Evolutionary conservation across 352 stramenopile species (phyloP), one percentile per base, ranked within the genome.

Genomic region (Phytophthora cactorum): DNA sequence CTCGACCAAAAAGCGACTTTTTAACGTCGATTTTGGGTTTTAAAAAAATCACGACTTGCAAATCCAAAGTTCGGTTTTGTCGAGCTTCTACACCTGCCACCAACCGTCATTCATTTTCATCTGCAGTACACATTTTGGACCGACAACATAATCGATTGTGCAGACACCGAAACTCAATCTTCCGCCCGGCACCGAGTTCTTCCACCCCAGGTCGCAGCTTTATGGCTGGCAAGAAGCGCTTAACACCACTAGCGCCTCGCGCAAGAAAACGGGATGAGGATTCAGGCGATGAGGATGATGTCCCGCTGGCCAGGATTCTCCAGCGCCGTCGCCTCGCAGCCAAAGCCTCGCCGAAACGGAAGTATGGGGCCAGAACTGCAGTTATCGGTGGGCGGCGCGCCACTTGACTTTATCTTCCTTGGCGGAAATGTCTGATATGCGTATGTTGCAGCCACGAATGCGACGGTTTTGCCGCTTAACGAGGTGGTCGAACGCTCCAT

Each of bases 401-500:
- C 67, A 63, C 57, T 66, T 72, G 52, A 66, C n/a, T 56, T 31
- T n/a, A 50, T 54, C 52, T 68, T 71, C 56, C 52, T 28, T 36
- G 1, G 15, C 12, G 28, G 17, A 31, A 41, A 28, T 38, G 1
- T 54, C 57, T 72, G 66, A 75, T 53, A 52, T 51, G 28, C 11
- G 61, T 61, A 11, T 66, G 32, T 31, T 59, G 17, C 52, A 72
- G 60, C 29, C 4, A 59, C 34, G 22, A 49, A 50, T 34, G 43
- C 12, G 52, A 36, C 17, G 12, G 15, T 39, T 28, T 58, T 46
- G 38, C 39, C 27, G 36, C 56, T 91, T 8, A 69, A 60, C 34
- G 84, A 91, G 22, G 61, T 84, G 27, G 72, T 57, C 6, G 81
- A 90, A 47, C 76, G 64, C 7, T 56, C 65, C 31, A 66, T 88